Evolutionary conservation across 75 land plant species (phyloP).

Genomic region (Cupressus sempervirens): DNA sequence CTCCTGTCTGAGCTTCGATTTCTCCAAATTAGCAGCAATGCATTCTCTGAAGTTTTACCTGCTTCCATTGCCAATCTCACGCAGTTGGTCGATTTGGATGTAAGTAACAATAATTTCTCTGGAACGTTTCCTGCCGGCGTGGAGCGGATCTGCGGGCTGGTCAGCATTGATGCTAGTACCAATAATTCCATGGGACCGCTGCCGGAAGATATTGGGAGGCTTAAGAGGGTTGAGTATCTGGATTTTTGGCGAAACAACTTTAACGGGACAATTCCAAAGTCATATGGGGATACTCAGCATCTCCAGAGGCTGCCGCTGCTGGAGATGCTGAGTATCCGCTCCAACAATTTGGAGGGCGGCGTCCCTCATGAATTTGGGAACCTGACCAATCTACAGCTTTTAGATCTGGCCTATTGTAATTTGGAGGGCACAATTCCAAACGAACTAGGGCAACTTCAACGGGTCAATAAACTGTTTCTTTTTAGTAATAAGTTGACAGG

Average conservation of each 20-base stretch:
- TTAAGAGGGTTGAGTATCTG: slow-evolving; percentile 49
- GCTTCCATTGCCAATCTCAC: slow-evolving; percentile 39
- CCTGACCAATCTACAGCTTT: slow-evolving; percentile 58
- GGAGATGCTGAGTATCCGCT: slow-evolving; percentile 64
- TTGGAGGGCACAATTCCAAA: slow-evolving; percentile 52
- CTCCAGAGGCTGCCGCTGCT: slow-evolving; percentile 45
- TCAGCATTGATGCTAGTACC: slow-evolving; percentile 46
- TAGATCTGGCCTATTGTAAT: slow-evolving; percentile 56
- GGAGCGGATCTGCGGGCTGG: slow-evolving; percentile 22
- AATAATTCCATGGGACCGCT: slow-evolving; percentile 67
- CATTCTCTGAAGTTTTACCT: slow-evolving; percentile 40
- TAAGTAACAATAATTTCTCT: slow-evolving; percentile 45
- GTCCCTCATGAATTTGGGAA: slow-evolving; percentile 73
- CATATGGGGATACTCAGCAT: slow-evolving; percentile 59
- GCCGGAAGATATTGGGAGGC: slow-evolving; percentile 59
- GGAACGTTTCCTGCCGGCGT: slow-evolving; percentile 53
- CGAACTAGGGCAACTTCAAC: slow-evolving; percentile 40
- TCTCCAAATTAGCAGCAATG: slow-evolving; percentile 51
- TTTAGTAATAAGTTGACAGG: slow-evolving; percentile 58
- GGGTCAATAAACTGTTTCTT: slow-evolving; percentile 43
- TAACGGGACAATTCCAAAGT: slow-evolving; percentile 55
- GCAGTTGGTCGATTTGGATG: slow-evolving; percentile 32
- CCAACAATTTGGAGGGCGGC: slow-evolving; percentile 56
- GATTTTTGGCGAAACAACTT: slow-evolving; percentile 82
- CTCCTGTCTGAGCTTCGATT: slow-evolving; percentile 21